These are phyloP conservation scores for Ogataea ganodermae DNA, from an alignment of 805 yeast species.

Conservation along the genomic window DNA sequence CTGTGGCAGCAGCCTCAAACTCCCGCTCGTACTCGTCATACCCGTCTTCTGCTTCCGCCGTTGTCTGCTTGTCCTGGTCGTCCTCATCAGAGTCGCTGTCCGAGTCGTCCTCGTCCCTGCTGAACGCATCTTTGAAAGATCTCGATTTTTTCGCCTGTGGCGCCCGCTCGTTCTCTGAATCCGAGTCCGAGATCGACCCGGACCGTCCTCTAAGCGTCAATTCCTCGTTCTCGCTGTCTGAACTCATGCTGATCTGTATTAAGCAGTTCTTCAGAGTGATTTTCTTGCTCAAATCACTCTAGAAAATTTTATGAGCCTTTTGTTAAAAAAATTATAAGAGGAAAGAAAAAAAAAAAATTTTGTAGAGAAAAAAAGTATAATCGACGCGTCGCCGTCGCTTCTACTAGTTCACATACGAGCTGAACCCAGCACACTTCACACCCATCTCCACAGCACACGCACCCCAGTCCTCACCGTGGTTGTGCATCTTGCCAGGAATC, in stretches of 20 bases:
- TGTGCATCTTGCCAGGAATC: constrained; percentile 72
- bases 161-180: constrained; percentile 1
- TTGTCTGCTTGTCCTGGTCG: constrained; percentile 14
- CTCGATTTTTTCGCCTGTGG: constrained; percentile 12
- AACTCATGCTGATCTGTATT: constrained; percentile 5
- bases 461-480: constrained; percentile 99
- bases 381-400: not conserved
- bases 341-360: constrained; percentile 2
- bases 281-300: not conserved
- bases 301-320: constrained; percentile 4
- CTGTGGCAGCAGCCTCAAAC: constrained; percentile 23
- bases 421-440: constrained; percentile 35
- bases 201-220: constrained; percentile 5
- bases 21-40: constrained; percentile 15
- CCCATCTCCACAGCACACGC: constrained; percentile 98
- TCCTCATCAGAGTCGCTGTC: constrained; percentile 19
- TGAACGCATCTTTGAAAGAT: constrained; percentile 14
- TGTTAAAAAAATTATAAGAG: not conserved
- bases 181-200: constrained; percentile 4
- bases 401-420: not conserved
- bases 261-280: too few relatives aligned
- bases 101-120: constrained; percentile 6
- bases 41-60: constrained; percentile 15
- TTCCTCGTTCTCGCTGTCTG: constrained; percentile 16
- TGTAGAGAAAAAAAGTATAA: not conserved